Evolutionary conservation across 1,284 basidiomycete genomes (phyloP).

Genomic region (Ganoderma lingzhi): DNA sequence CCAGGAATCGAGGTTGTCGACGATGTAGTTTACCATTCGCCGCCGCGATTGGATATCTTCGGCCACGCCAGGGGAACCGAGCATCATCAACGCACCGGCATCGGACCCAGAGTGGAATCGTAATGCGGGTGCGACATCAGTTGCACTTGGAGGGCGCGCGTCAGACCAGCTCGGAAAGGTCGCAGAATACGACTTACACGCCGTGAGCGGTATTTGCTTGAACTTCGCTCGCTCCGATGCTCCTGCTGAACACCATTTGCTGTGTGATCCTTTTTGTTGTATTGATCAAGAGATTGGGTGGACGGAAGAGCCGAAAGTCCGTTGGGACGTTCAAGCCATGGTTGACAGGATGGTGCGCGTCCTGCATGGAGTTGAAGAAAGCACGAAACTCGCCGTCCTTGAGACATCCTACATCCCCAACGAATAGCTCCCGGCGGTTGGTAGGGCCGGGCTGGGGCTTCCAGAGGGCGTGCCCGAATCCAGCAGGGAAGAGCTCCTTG

Average conservation of each 20-base stretch:
- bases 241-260: slow-evolving; percentile 12
- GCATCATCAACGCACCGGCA: slow-evolving; percentile 21
- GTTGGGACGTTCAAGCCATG: slow-evolving; percentile 7
- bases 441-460: slow-evolving; percentile 15
- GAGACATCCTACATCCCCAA: slow-evolving; percentile 34
- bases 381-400: slow-evolving; percentile 26
- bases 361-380: slow-evolving; percentile 30
- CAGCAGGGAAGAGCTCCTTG: slow-evolving; percentile 22
- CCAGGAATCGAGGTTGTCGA: slow-evolving; percentile 32
- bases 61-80: slow-evolving; percentile 7
- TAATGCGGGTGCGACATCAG: not conserved
- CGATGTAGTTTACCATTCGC: slow-evolving; percentile 22
- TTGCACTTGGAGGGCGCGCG: not conserved
- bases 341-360: slow-evolving; percentile 5
- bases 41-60: slow-evolving; percentile 6
- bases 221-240: slow-evolving; percentile 7
- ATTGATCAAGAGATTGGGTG: not conserved
- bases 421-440: slow-evolving; percentile 8
- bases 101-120: slow-evolving; percentile 9
- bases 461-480: slow-evolving; percentile 35
- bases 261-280: slow-evolving; percentile 12
- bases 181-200: slow-evolving; percentile 2
- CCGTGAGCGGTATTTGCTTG: not conserved
- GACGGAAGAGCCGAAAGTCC: slow-evolving; percentile 5
- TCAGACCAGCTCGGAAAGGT: not conserved